Conservation (phyloP, 768 basidiomycete species). For the Suillus spraguei region DNA sequence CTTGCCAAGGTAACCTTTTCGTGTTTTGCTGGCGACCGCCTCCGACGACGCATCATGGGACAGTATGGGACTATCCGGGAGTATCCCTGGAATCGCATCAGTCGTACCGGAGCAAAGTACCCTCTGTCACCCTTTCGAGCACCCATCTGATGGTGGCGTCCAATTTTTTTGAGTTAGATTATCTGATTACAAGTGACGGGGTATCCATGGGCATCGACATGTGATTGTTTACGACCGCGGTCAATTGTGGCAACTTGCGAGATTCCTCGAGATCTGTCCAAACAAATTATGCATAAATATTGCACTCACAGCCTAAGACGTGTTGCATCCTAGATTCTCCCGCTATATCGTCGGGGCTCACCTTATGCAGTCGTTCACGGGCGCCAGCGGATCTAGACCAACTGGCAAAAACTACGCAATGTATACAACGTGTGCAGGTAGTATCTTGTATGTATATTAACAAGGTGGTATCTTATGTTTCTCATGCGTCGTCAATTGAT, state of each 20-base stretch:
- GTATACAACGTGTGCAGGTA: conserved; percentile 22
- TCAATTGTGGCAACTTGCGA: not conserved
- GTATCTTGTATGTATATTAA: conserved; percentile 25
- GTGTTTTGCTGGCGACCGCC: conserved; percentile 9
- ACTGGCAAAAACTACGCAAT: conserved; percentile 8
- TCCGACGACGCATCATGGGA: conserved; percentile 8
- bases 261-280: conserved; percentile 5
- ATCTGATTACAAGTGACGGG: not conserved
- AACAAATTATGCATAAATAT: conserved; percentile 4
- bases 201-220: not conserved
- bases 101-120: not conserved
- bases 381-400: not conserved
- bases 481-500: conserved; percentile 5
- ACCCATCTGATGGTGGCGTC: conserved; percentile 1
- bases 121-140: not conserved
- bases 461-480: conserved; percentile 24
- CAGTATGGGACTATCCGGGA: not conserved
- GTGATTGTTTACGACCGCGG: not conserved
- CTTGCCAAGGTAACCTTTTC: conserved; percentile 6
- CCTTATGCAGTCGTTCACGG: not conserved
- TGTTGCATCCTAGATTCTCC: not conserved
- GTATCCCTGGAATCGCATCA: not conserved
- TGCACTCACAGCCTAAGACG: not conserved
- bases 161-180: not conserved
- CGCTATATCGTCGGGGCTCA: not conserved